A percentile compares a stretch with the other conserved stretches of the same genome.
Conservation (phyloP, 2,329 filamentous ascomycete genomes). For the Pezicula radicicola region DNA sequence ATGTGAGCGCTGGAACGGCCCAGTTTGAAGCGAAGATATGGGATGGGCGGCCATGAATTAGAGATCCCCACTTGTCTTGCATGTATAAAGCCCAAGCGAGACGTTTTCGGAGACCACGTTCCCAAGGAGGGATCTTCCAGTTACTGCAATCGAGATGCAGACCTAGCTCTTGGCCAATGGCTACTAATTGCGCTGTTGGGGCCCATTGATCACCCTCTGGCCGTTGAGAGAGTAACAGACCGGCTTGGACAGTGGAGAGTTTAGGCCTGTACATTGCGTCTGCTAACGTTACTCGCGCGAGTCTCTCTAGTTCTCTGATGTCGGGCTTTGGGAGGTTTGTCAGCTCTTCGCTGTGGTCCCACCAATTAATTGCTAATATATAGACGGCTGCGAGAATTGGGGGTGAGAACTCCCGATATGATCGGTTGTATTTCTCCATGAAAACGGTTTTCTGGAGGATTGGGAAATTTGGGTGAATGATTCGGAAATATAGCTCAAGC, state of each 20-base stretch:
- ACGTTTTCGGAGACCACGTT: constrained; percentile 78
- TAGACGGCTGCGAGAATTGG: constrained; percentile 78
- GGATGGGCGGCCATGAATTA: constrained; percentile 82
- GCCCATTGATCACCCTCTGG: constrained; percentile 80
- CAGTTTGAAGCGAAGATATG: constrained; percentile 69
- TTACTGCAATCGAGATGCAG: constrained; percentile 82
- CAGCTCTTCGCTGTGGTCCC: constrained; percentile 70
- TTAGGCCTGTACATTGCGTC: constrained; percentile 81
- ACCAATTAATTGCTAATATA: constrained; percentile 84
- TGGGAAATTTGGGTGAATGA: constrained; percentile 78
- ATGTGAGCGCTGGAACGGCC: constrained; percentile 66
- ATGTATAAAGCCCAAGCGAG: constrained; percentile 90
- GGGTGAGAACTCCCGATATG: constrained; percentile 71
- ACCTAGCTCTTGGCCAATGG: constrained; percentile 82
- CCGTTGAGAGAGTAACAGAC: constrained; percentile 70
- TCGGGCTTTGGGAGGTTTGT: constrained; percentile 65
- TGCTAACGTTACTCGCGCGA: constrained; percentile 69
- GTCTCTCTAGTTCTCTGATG: constrained; percentile 67
- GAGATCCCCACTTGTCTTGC: constrained; percentile 89
- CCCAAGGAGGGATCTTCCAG: constrained; percentile 89
- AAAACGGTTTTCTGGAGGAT: constrained; percentile 81
- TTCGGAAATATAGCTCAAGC: constrained; percentile 77
- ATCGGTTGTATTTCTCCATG: constrained; percentile 71
- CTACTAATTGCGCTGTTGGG: constrained; percentile 82
- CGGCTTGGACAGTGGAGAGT: constrained; percentile 75